Percentiles rank a stretch among this genome's conserved stretches.
These are phyloP conservation scores for Magnaporthales sp. DNA, from an alignment of 2,329 filamentous ascomycete species.

Conservation along the genomic window DNA sequence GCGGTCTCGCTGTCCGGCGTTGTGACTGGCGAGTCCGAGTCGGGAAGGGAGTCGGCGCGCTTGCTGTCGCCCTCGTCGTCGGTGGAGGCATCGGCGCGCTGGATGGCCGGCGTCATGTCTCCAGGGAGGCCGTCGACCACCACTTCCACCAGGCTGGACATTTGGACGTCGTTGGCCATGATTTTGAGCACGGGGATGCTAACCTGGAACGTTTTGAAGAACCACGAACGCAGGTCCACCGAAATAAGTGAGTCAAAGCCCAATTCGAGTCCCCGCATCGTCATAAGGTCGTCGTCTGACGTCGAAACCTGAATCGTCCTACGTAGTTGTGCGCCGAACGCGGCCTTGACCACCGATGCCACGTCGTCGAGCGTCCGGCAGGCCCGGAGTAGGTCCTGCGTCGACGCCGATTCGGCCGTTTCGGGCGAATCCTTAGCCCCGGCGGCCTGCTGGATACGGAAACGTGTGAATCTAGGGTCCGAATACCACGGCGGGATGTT, in stretches of 20 bases:
- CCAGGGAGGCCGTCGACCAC: neutral
- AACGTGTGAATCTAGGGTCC: slow-evolving; percentile 10
- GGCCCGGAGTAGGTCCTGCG: slow-evolving; percentile 8
- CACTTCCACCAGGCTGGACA: neutral
- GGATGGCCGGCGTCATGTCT: neutral
- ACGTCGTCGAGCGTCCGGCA: neutral
- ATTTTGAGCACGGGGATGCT: slow-evolving; percentile 38
- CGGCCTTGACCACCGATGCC: neutral
- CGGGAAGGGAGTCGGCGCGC: neutral
- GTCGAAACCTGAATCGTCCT: neutral
- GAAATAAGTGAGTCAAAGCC: slow-evolving; percentile 20
- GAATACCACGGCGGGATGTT: slow-evolving; percentile 6
- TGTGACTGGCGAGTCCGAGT: neutral
- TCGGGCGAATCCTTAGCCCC: slow-evolving; percentile 3
- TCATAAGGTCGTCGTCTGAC: neutral
- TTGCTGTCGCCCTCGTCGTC: neutral
- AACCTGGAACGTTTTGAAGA: slow-evolving; percentile 30
- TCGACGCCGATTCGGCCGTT: slow-evolving; percentile 5
- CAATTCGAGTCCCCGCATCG: slow-evolving; percentile 4
- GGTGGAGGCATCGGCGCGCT: neutral
- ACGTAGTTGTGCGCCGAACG: neutral
- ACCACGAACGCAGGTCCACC: slow-evolving; percentile 35
- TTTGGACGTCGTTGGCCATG: slow-evolving; percentile 14
- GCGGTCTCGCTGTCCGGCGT: neutral
- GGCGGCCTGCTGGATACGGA: slow-evolving; percentile 8